Evolutionary conservation across 371 early-diverging fungal genomes (phyloP).

Genomic region (Rhizopus delemar): DNA sequence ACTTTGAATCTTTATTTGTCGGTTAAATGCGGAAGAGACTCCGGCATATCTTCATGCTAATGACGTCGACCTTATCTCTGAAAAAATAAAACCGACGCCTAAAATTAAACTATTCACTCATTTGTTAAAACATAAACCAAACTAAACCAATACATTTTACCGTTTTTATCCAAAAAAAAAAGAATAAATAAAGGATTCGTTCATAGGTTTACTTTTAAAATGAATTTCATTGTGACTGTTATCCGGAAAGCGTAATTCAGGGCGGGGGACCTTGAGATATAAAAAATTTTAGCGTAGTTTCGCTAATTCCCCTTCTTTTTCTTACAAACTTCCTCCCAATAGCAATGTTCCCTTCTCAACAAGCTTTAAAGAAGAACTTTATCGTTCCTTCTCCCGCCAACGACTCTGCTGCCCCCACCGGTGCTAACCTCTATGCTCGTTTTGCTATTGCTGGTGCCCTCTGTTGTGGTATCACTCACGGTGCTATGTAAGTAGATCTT

Average conservation of each 20-base stretch:
- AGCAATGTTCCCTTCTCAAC: conserved; percentile 48
- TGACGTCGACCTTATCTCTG: too few species aligned
- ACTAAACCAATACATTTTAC: too few species aligned
- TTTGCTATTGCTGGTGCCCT: conserved; percentile 77
- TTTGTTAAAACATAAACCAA: too few species aligned
- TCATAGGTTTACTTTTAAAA: too few species aligned
- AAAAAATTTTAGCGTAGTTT: conserved; percentile 2
- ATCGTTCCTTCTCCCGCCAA: conserved; percentile 49
- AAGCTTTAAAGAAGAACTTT: conserved; percentile 47
- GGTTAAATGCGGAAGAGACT: too few species aligned
- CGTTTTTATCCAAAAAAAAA: too few species aligned
- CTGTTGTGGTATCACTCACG: conserved; percentile 77
- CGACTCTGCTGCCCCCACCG: conserved; percentile 56
- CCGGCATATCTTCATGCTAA: too few species aligned
- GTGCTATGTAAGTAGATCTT: conserved; percentile 53
- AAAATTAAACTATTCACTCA: too few species aligned
- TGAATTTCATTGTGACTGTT: not conserved
- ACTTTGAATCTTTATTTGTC: too few species aligned
- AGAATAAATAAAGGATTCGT: too few species aligned
- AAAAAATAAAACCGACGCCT: too few species aligned
- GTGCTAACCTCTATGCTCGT: conserved; percentile 67
- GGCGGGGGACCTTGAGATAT: conserved; percentile 3
- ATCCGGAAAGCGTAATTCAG: not conserved
- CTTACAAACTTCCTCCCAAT: not conserved
- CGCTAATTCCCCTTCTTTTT: not conserved